phyloP scores from a whole-genome alignment of 257 asterid genomes.

The Petrea volubilis region DNA sequence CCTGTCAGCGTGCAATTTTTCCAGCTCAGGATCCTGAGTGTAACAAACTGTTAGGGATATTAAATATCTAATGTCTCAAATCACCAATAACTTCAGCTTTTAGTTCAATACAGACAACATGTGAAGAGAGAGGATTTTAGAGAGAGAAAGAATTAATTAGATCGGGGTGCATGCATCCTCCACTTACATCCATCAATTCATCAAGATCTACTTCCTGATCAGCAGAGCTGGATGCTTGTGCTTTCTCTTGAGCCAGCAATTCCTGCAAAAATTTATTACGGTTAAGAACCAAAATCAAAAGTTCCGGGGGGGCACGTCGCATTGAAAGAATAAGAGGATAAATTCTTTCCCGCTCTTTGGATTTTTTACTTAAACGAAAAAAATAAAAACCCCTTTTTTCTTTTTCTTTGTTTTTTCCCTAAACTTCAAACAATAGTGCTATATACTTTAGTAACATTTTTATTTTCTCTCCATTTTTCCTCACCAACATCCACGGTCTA shows the following conservation, averaged over 20 bases:
- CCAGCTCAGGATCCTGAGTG: constrained; percentile 93
- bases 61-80: too few relatives aligned
- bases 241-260: constrained; percentile 65
- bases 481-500: too few relatives aligned
- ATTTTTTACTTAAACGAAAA: too few relatives aligned
- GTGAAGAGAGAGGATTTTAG: neutral
- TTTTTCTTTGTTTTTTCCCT: too few relatives aligned
- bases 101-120: neutral
- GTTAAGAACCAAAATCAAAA: constrained; percentile 17
- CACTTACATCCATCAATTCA: constrained; percentile 93
- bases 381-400: too few relatives aligned
- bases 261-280: constrained; percentile 50
- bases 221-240: constrained; percentile 51
- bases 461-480: too few relatives aligned
- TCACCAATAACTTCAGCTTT: too few relatives aligned
- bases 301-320: neutral
- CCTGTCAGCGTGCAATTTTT: constrained; percentile 96
- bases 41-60: constrained; percentile 1
- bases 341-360: too few relatives aligned
- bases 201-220: constrained; percentile 85
- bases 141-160: neutral
- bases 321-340: neutral
- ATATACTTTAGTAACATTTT: too few relatives aligned
- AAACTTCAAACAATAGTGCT: too few relatives aligned
- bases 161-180: constrained; percentile 14